phyloP scores from a whole-genome alignment of 2,329 filamentous ascomycete species.

The Hortaea werneckii region DNA sequence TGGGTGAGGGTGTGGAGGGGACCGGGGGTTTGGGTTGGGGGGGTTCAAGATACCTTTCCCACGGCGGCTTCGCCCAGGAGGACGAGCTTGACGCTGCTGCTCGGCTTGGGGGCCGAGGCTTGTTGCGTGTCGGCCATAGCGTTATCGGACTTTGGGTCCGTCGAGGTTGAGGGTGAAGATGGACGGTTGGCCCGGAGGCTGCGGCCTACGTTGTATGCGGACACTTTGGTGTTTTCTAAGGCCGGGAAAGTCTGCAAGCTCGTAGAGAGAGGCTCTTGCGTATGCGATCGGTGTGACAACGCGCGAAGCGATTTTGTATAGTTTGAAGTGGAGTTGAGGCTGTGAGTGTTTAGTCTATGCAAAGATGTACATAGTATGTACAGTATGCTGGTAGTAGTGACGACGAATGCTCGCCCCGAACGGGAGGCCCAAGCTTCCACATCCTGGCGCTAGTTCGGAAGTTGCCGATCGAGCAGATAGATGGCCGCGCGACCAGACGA shows the following conservation, averaged over 20 bases:
- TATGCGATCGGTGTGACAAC: background rate
- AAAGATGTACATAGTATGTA: no score
- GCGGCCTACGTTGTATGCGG: slow-evolving; percentile 19
- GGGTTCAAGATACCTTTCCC: slow-evolving; percentile 64
- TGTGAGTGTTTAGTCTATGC: no score
- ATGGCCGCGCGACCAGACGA: background rate
- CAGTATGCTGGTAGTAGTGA: background rate
- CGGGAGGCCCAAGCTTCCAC: background rate
- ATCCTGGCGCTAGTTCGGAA: background rate
- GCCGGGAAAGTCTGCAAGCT: no score
- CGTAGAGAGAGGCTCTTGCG: background rate
- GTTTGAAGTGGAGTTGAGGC: background rate
- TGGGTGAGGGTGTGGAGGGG: background rate
- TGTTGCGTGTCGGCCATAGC: slow-evolving; percentile 57
- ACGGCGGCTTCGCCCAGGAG: slow-evolving; percentile 95
- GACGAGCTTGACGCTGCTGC: slow-evolving; percentile 99
- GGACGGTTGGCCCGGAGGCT: slow-evolving; percentile 19
- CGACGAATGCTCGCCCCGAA: background rate
- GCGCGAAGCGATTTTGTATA: background rate
- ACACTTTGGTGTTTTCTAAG: slow-evolving; percentile 11
- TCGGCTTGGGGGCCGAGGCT: slow-evolving; percentile 69
- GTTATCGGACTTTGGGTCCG: slow-evolving; percentile 2
- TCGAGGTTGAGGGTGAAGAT: slow-evolving; percentile 9
- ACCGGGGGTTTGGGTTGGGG: background rate
- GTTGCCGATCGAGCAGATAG: background rate